Evolutionary conservation across 2,329 filamentous ascomycete species (phyloP).

Genomic region (Teratosphaeria viscida): DNA sequence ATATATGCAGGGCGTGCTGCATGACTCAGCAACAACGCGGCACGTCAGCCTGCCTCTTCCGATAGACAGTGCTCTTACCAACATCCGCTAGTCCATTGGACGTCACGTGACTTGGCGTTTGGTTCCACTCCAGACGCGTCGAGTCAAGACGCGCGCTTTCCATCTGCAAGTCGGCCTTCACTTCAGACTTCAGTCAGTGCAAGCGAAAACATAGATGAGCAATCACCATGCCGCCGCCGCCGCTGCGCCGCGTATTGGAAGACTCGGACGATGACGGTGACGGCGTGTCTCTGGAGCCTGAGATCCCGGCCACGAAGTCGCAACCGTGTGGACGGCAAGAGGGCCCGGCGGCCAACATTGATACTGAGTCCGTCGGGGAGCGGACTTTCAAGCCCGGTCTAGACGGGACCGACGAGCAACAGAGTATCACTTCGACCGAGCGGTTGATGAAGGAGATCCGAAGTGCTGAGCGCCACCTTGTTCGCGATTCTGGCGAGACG

Average conservation of each 20-base stretch:
- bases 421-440: slow-evolving; percentile 15
- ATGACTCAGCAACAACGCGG: too few relatives aligned
- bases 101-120: neutral
- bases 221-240: neutral
- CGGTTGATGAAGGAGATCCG: slow-evolving; percentile 14
- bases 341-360: neutral
- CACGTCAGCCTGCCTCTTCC: too few relatives aligned
- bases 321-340: neutral
- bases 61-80: too few relatives aligned
- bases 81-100: neutral
- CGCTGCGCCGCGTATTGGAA: slow-evolving; percentile 1
- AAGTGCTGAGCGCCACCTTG: slow-evolving; percentile 15
- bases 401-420: slow-evolving; percentile 5
- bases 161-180: neutral
- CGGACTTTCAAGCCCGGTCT: neutral
- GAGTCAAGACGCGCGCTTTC: neutral
- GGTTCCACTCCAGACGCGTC: neutral
- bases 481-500: slow-evolving; percentile 5
- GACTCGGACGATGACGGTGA: slow-evolving; percentile 16
- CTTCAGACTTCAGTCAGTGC: neutral
- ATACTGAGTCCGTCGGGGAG: neutral
- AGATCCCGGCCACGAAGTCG: neutral
- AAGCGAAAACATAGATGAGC: neutral
- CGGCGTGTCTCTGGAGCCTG: slow-evolving; percentile 4
- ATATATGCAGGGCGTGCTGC: too few relatives aligned